A percentile compares a stretch with the other conserved stretches of the same genome.
Conservation (phyloP, 371 early-diverging fungal species). For the Mucor sp. region DNA sequence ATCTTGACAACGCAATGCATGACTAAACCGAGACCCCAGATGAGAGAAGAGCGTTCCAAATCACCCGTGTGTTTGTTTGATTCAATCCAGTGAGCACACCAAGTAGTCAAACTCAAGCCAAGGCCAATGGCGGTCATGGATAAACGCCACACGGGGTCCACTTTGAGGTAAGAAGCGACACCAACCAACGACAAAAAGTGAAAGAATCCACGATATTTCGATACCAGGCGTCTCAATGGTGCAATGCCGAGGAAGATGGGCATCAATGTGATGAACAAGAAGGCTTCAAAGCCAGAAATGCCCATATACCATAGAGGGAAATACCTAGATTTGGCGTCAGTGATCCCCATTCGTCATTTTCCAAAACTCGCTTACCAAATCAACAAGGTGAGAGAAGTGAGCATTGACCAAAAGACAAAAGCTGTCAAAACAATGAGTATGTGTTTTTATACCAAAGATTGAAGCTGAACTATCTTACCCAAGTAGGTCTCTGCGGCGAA, state of each 20-base stretch:
- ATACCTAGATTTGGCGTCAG: conserved; percentile 28
- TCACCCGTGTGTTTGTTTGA: conserved; percentile 53
- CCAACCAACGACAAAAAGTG: conserved; percentile 66
- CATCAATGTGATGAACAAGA: conserved; percentile 63
- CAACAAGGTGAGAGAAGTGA: conserved; percentile 71
- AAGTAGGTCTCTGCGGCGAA: conserved; percentile 60
- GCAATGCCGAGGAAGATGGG: conserved; percentile 69
- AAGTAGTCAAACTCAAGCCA: conserved; percentile 58
- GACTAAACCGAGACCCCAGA: conserved; percentile 71
- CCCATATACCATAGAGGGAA: conserved; percentile 90
- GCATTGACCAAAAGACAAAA: conserved; percentile 80
- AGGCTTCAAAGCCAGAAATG: conserved; percentile 79
- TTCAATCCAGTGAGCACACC: conserved; percentile 63
- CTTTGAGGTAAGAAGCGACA: conserved; percentile 58
- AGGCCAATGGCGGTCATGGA: conserved; percentile 62
- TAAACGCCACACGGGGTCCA: conserved; percentile 65
- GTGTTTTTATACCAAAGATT: neutral
- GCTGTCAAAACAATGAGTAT: conserved; percentile 31
- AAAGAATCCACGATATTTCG: conserved; percentile 58
- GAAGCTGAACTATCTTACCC: conserved; percentile 31
- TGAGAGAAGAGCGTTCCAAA: conserved; percentile 63
- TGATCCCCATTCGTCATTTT: neutral
- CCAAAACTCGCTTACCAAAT: conserved; percentile 63
- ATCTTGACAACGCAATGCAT: conserved; percentile 71
- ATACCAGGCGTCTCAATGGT: conserved; percentile 57